Evolutionary conservation across 345 rosid species (phyloP).

Genomic region (Pistacia vera): DNA sequence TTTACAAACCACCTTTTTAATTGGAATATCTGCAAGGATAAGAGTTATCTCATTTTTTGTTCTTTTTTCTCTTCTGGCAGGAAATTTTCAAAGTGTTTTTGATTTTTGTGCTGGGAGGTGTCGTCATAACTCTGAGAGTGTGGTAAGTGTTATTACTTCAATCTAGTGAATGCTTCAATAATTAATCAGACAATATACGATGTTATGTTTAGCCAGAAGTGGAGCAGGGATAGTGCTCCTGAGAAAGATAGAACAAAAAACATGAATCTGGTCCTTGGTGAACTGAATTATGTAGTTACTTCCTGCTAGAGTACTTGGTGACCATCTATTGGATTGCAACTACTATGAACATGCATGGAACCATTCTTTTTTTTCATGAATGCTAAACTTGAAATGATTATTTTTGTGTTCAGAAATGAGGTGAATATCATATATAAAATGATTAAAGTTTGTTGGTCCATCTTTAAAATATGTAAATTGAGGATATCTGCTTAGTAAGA

Average conservation of each 20-base stretch:
- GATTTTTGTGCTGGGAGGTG: slow-evolving; percentile 96
- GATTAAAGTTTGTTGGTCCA: neutral
- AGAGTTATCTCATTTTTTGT: neutral
- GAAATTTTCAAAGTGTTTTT: slow-evolving; percentile 71
- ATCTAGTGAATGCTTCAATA: neutral
- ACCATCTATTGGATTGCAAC: neutral
- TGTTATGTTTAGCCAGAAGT: neutral
- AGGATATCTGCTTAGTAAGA: neutral
- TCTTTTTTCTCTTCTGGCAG: slow-evolving; percentile 35
- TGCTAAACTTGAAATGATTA: neutral
- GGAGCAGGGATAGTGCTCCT: neutral
- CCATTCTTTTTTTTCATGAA: neutral
- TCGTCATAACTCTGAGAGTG: slow-evolving; percentile 92
- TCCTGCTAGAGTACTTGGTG: neutral
- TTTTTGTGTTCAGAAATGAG: neutral
- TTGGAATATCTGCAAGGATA: neutral
- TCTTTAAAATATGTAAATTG: neutral
- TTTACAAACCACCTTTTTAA: neutral
- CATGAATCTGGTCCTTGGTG: neutral
- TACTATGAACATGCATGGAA: neutral
- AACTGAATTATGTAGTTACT: neutral
- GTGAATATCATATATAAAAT: neutral
- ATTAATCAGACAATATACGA: neutral
- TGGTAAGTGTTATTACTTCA: slow-evolving; percentile 54
- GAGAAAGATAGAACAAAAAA: too few species aligned